Percentiles rank a stretch among this genome's conserved stretches.
phyloP scores from a whole-genome alignment of 1,139 yeast genomes.

The Saccharomyces hybrid region DNA sequence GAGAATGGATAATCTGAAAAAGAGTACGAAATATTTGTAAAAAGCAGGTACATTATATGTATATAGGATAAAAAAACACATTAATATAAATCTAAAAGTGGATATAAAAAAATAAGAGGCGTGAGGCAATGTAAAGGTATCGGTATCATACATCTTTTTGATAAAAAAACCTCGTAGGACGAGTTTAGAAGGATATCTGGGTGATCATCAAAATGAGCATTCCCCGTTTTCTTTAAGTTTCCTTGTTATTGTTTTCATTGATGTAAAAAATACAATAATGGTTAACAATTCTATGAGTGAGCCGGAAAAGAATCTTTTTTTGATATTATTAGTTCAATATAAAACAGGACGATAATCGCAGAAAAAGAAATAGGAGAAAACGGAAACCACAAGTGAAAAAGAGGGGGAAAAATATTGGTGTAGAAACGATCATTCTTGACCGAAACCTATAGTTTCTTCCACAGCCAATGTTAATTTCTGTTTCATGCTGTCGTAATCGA shows the following conservation, averaged over 20 bases:
- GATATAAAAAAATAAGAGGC: background rate
- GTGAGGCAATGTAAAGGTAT: background rate
- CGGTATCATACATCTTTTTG: background rate
- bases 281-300: background rate
- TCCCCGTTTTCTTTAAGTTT: background rate
- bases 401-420: background rate
- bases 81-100: background rate
- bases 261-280: background rate
- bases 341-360: background rate
- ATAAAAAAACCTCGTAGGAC: background rate
- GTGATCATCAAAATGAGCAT: background rate
- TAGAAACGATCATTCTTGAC: slow-evolving; percentile 60
- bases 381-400: background rate
- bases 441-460: slow-evolving; percentile 92
- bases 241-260: background rate
- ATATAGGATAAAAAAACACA: background rate
- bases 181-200: background rate
- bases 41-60: background rate
- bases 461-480: slow-evolving; percentile 82
- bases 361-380: background rate
- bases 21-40: background rate
- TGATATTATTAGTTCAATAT: background rate
- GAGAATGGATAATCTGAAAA: background rate
- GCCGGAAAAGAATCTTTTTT: background rate
- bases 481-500: slow-evolving; percentile 63